Conservation (phyloP, 148 eudicot genomes). For the Vaccinium macrocarpon region DNA sequence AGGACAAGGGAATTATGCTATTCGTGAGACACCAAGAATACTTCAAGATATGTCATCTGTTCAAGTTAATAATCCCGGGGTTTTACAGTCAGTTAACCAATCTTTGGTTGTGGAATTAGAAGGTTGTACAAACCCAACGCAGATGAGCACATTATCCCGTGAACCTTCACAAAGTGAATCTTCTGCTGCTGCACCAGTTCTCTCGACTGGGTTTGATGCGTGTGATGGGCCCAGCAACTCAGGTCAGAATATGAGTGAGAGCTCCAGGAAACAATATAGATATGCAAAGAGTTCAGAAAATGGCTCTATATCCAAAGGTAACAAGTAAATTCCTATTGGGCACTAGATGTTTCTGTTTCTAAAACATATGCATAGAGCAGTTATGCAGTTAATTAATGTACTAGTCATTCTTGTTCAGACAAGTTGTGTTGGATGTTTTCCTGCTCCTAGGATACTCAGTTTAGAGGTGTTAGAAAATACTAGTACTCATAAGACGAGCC, state of each 20-base stretch:
- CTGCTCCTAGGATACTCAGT: not conserved
- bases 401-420: not conserved
- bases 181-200: constrained; percentile 42
- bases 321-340: not conserved
- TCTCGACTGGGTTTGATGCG: constrained; percentile 35
- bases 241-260: constrained; percentile 32
- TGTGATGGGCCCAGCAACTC: constrained; percentile 40
- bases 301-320: constrained; percentile 22
- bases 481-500: not conserved
- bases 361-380: not conserved
- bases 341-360: not conserved
- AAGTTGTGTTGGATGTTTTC: not conserved
- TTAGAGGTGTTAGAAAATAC: too few relatives aligned
- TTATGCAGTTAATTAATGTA: not conserved
- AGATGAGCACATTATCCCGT: constrained; percentile 30
- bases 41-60: constrained; percentile 26
- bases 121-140: constrained; percentile 31
- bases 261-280: constrained; percentile 31
- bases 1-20: constrained; percentile 22
- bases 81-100: constrained; percentile 32
- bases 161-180: constrained; percentile 54
- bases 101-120: constrained; percentile 26
- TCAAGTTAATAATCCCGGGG: constrained; percentile 26
- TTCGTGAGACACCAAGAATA: constrained; percentile 19
- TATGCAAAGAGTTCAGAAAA: constrained; percentile 24